Evolutionary conservation across 495 filamentous ascomycete genomes (phyloP).

Genomic region (Cenococcum geophilum): DNA sequence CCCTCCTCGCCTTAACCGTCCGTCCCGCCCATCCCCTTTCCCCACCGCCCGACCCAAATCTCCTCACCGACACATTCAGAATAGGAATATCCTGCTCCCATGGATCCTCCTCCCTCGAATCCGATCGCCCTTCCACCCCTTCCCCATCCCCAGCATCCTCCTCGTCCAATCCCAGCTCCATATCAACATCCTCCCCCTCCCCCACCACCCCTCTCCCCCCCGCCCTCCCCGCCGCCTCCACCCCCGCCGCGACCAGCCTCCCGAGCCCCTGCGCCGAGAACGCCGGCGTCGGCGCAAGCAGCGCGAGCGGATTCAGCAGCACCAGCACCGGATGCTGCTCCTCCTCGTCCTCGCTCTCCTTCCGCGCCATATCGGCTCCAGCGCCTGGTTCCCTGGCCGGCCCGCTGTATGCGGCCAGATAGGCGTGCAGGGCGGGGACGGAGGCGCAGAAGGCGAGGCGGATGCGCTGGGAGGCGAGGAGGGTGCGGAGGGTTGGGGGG

Average conservation of each 20-base stretch:
- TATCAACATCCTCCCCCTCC: slow-evolving; percentile 32
- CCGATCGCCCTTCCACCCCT: slow-evolving; percentile 26
- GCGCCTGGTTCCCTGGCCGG: neutral
- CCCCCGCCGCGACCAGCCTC: slow-evolving; percentile 57
- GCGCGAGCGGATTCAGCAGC: slow-evolving; percentile 57
- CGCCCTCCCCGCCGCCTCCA: slow-evolving; percentile 52
- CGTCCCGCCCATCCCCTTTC: slow-evolving; percentile 59
- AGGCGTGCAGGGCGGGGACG: slow-evolving; percentile 70
- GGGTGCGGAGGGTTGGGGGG: slow-evolving; percentile 59
- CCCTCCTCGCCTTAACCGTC: slow-evolving; percentile 56
- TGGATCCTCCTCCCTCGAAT: slow-evolving; percentile 16
- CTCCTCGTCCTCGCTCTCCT: too few relatives aligned
- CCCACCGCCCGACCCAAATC: slow-evolving; percentile 40
- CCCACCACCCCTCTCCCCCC: slow-evolving; percentile 28
- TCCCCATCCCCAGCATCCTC: slow-evolving; percentile 29
- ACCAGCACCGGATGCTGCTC: slow-evolving; percentile 49
- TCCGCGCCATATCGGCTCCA: neutral
- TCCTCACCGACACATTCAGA: slow-evolving; percentile 39
- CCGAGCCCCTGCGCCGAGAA: slow-evolving; percentile 79
- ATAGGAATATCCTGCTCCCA: slow-evolving; percentile 42
- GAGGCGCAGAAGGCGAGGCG: slow-evolving; percentile 65
- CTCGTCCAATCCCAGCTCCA: slow-evolving; percentile 36
- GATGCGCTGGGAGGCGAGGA: slow-evolving; percentile 61
- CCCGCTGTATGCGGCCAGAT: slow-evolving; percentile 51
- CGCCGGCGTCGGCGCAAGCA: slow-evolving; percentile 69